These are phyloP conservation scores for Paraglomus occultum DNA, from an alignment of 192 early-diverging fungal species.

Conservation along the genomic window DNA sequence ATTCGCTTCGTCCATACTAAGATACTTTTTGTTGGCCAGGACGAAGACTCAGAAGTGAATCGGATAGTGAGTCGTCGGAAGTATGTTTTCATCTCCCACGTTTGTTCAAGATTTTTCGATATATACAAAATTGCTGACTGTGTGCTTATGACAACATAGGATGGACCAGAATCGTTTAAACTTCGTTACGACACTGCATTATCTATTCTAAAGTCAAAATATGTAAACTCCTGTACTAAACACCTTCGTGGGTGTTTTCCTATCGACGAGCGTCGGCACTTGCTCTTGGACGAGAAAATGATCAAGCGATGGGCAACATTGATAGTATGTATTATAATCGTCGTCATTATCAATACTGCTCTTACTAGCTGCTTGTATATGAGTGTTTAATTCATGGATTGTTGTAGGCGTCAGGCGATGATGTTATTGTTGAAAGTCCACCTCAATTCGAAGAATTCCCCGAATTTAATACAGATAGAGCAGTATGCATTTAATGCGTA, in stretches of 20 bases:
- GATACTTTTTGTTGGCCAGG: no score
- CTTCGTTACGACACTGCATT: slow-evolving; percentile 14
- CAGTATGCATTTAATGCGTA: background rate
- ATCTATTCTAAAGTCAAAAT: slow-evolving; percentile 12
- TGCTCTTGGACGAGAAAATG: slow-evolving; percentile 5
- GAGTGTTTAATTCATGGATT: background rate
- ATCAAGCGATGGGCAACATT: slow-evolving; percentile 20
- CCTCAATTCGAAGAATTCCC: slow-evolving; percentile 3
- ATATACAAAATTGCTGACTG: no score
- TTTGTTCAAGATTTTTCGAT: no score
- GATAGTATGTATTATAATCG: slow-evolving; percentile 3
- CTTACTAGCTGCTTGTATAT: background rate
- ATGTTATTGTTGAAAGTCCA: slow-evolving; percentile 1
- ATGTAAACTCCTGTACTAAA: background rate
- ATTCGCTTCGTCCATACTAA: no score
- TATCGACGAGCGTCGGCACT: slow-evolving; percentile 3
- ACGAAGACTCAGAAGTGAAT: no score
- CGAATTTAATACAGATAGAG: background rate
- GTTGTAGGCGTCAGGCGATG: slow-evolving; percentile 27
- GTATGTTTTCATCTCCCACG: no score
- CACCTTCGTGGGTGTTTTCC: slow-evolving; percentile 4
- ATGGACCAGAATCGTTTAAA: slow-evolving; percentile 28
- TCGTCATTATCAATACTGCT: background rate
- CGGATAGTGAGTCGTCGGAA: no score
- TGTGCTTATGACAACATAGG: slow-evolving; percentile 3